Conservation (phyloP, 2,329 filamentous ascomycete species). For the Pseudogymnoascus sp. region DNA sequence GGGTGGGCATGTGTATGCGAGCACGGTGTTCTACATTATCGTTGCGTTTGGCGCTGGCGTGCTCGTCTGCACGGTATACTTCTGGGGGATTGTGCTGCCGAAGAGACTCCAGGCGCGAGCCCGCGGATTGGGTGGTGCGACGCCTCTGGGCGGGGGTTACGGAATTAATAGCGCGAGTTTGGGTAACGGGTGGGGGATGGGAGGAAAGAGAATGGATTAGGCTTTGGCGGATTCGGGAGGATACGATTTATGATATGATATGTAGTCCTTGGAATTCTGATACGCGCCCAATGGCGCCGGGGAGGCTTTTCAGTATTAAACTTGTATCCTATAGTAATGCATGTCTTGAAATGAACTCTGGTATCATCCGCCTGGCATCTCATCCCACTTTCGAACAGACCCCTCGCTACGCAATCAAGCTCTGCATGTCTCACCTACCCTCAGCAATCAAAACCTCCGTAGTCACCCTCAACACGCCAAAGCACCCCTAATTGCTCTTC, state of each 20-base stretch:
- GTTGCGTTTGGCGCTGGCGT: constrained; percentile 52
- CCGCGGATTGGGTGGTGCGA: constrained; percentile 21
- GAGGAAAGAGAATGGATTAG: constrained; percentile 16
- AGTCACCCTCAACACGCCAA: neutral
- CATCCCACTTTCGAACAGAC: neutral
- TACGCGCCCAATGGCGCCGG: neutral
- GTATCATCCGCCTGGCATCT: neutral
- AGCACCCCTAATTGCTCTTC: neutral
- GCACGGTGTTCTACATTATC: constrained; percentile 55
- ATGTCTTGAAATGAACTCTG: neutral
- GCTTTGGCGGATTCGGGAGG: neutral
- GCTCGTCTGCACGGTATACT: constrained; percentile 50
- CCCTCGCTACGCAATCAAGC: neutral
- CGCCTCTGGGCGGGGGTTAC: constrained; percentile 20
- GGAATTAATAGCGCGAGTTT: constrained; percentile 19
- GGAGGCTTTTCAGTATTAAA: neutral
- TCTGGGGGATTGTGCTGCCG: constrained; percentile 53
- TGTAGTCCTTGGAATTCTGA: constrained; percentile 4
- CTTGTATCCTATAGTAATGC: constrained; percentile 3
- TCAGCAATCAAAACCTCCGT: neutral
- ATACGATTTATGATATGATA: constrained; percentile 6
- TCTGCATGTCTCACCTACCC: neutral
- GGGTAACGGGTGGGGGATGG: constrained; percentile 21
- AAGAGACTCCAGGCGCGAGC: constrained; percentile 25
- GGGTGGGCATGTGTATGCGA: constrained; percentile 56